Evolutionary conservation across 768 basidiomycete species (phyloP), one percentile per base, ranked within the genome.

Genomic region (Xerocomellus intermedius): DNA sequence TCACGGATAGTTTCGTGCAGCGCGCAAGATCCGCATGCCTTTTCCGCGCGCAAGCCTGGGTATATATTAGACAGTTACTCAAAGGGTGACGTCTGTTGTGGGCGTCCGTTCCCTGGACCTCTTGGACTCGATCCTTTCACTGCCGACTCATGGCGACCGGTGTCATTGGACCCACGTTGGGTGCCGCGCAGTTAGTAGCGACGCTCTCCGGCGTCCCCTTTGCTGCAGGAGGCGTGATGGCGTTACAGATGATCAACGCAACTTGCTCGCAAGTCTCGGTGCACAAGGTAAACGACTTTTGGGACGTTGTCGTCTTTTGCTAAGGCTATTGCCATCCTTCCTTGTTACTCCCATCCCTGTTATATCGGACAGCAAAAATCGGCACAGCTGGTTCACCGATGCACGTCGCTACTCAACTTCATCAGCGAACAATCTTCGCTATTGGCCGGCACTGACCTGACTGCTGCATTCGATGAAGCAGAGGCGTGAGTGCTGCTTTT

Each of bases 191-290:
- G 50, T 56, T 82, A 33, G 78, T 74, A n/a, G 77, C 75, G 13
- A 68, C 76, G 14, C 47, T 77, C 0, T 73, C 69, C 3, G 79
- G 80, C 44, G 69, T 79, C 4, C 82, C 82, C 6, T 77, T 75
- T 42, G 74, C 76, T 26, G 72, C 78, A 0, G 72, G 77, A 4
- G 77, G 75, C 17, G 77, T 77, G 7, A 65, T 75, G 50, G 56
- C 75, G 0, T 58, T 82, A 9, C 71, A 77, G 56, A 73, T 77
- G 51, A 81, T 84, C 55, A 67, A 70, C n/a, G 53, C 66, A 8
- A 56, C 73, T 19, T 84, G 82, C 58, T 71, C 77, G 8, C 70
- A 81, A 52, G 73, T 83, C 19, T 63, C 72, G 21, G 64, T 75
- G 21, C 75, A 82, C 64, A 83, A 82, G 76, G 83, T 82, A 48